These are phyloP conservation scores for Aspergillus aculeatus DNA, from an alignment of 2,329 filamentous ascomycete genomes.

Conservation along the genomic window DNA sequence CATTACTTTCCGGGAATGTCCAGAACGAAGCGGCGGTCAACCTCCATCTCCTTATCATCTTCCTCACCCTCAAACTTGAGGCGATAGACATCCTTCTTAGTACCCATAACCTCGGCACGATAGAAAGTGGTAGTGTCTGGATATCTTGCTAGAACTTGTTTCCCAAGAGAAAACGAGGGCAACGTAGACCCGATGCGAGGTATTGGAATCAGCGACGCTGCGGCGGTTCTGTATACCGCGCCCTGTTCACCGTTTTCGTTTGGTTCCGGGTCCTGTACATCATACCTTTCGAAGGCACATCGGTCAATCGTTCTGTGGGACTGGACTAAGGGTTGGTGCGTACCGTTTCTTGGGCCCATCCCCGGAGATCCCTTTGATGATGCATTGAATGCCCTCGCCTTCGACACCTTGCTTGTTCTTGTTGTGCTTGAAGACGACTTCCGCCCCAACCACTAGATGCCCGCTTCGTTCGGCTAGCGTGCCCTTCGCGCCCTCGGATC, in stretches of 20 bases:
- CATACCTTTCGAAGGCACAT: conserved; percentile 55
- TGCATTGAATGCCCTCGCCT: conserved; percentile 67
- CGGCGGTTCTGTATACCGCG: conserved; percentile 65
- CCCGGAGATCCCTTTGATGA: conserved; percentile 71
- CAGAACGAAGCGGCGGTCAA: conserved; percentile 73
- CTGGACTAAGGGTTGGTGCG: conserved; percentile 12
- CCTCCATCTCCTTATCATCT: conserved; percentile 69
- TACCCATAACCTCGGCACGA: conserved; percentile 74
- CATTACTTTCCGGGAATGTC: conserved; percentile 60
- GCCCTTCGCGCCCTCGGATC: conserved; percentile 43
- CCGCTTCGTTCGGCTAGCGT: conserved; percentile 46
- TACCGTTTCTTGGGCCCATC: conserved; percentile 68
- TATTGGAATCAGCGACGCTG: conserved; percentile 75
- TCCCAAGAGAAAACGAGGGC: conserved; percentile 63
- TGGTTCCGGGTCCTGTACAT: conserved; percentile 76
- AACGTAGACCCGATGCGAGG: conserved; percentile 60
- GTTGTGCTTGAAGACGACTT: conserved; percentile 53
- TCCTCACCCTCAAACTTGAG: conserved; percentile 80
- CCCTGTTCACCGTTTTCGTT: conserved; percentile 66
- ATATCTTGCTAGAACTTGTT: conserved; percentile 74
- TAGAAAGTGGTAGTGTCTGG: conserved; percentile 85
- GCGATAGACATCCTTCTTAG: conserved; percentile 52
- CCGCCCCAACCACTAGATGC: conserved; percentile 46
- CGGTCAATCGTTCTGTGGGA: conserved; percentile 15
- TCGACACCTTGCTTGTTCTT: conserved; percentile 53